Conservation (phyloP, 192 early-diverging fungal genomes). For the Pilaira anomala region DNA sequence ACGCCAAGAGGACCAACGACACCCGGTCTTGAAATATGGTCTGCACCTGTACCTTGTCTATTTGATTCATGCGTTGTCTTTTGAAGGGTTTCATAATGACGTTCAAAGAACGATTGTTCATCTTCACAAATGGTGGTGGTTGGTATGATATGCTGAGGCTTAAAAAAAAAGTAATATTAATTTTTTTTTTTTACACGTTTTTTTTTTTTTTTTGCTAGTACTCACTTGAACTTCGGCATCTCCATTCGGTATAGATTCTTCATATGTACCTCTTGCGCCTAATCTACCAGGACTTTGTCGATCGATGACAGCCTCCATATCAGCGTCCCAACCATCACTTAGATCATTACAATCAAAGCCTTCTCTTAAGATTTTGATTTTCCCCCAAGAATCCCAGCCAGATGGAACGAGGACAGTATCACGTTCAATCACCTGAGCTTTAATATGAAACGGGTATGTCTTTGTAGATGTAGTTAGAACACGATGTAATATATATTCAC, state of each 20-base stretch:
- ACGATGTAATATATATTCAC: conserved; percentile 79
- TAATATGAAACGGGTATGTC: conserved; percentile 57
- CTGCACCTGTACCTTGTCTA: conserved; percentile 31
- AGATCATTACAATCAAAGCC: conserved; percentile 68
- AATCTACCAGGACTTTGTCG: conserved; percentile 32
- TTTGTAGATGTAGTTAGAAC: conserved; percentile 45
- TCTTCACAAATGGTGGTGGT: conserved; percentile 74
- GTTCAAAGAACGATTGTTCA: conserved; percentile 85
- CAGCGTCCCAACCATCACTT: conserved; percentile 60
- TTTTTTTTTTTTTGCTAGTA: no score
- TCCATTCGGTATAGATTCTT: conserved; percentile 55
- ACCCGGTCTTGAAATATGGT: conserved; percentile 36
- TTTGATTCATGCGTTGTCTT: conserved; percentile 51
- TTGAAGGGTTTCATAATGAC: conserved; percentile 70
- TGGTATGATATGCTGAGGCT: conserved; percentile 59
- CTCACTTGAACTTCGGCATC: conserved; percentile 41
- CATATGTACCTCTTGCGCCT: conserved; percentile 55
- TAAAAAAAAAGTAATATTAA: not conserved
- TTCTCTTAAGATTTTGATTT: conserved; percentile 73
- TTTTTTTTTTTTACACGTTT: no score
- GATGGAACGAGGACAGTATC: conserved; percentile 85
- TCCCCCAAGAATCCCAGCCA: conserved; percentile 92
- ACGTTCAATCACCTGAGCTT: conserved; percentile 83
- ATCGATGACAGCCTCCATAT: conserved; percentile 36
- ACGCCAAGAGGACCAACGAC: conserved; percentile 52